Conservation (phyloP, 2,329 filamentous ascomycete species). For the Pezicula rhizophila region DNA sequence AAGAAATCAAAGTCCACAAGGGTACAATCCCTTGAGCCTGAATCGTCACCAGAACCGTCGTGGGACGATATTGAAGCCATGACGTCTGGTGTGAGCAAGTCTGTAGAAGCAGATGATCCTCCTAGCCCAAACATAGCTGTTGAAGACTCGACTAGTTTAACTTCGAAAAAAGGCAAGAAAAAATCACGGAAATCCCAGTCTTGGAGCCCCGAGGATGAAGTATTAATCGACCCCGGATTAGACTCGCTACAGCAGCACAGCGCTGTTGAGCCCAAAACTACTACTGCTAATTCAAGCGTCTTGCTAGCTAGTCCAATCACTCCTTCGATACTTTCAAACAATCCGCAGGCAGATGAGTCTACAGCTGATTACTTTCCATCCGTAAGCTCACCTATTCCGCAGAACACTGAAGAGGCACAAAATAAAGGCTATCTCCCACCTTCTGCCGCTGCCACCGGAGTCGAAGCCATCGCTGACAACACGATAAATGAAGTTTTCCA, state of each 20-base stretch:
- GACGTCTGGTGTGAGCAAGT: not conserved
- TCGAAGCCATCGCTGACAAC: conserved; percentile 6
- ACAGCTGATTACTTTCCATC: conserved; percentile 8
- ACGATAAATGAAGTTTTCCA: not conserved
- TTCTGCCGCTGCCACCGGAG: conserved; percentile 7
- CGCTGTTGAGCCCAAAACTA: not conserved
- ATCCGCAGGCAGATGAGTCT: conserved; percentile 4
- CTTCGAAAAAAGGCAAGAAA: conserved; percentile 5
- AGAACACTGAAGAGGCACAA: too few relatives aligned
- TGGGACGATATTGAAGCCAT: not conserved
- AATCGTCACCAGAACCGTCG: not conserved
- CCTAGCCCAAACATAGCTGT: too few relatives aligned
- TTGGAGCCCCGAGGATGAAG: not conserved
- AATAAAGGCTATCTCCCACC: too few relatives aligned
- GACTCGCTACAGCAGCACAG: too few relatives aligned
- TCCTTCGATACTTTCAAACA: conserved; percentile 4
- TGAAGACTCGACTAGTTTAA: not conserved
- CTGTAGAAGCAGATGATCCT: not conserved
- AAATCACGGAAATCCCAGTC: conserved; percentile 2
- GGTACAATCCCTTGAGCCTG: not conserved
- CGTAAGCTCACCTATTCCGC: not conserved
- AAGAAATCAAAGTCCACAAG: not conserved
- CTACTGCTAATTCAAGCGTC: conserved; percentile 1
- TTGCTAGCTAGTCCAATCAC: conserved; percentile 16
- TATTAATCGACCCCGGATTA: not conserved